Conservation (phyloP, 768 basidiomycete species). For the Podaxis rugospora region DNA sequence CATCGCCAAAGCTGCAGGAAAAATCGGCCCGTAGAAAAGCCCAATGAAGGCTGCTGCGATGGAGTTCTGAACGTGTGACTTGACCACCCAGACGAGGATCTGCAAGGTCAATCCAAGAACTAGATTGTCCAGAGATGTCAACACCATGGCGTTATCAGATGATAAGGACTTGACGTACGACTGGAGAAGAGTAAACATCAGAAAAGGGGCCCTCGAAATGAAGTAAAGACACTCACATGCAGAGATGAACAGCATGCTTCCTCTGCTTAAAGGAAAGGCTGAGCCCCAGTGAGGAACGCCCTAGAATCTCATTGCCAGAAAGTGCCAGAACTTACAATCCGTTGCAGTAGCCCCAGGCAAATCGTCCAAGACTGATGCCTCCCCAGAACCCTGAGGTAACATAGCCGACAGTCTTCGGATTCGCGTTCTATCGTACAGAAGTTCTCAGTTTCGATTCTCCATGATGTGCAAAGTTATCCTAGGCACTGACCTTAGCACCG, state of each 20-base stretch:
- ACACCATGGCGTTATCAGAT: neutral
- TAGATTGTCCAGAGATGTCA: slow-evolving; percentile 13
- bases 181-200: neutral
- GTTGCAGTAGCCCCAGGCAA: slow-evolving; percentile 44
- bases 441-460: neutral
- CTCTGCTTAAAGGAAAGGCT: slow-evolving; percentile 41
- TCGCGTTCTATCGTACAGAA: slow-evolving; percentile 29
- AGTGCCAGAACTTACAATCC: slow-evolving; percentile 26
- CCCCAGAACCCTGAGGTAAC: slow-evolving; percentile 57
- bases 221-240: slow-evolving; percentile 30
- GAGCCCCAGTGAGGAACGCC: neutral
- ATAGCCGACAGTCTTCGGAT: slow-evolving; percentile 50
- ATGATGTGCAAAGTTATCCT: neutral
- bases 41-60: slow-evolving; percentile 44
- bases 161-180: neutral
- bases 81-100: slow-evolving; percentile 44
- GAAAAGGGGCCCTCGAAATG: neutral
- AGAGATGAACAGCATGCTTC: slow-evolving; percentile 37
- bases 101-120: slow-evolving; percentile 41
- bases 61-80: slow-evolving; percentile 42
- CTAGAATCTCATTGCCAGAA: neutral
- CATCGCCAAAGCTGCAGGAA: slow-evolving; percentile 39
- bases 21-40: slow-evolving; percentile 45
- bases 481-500: slow-evolving; percentile 32
- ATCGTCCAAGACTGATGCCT: slow-evolving; percentile 46